Percentiles rank a stretch among this genome's conserved stretches.
These are phyloP conservation scores for Hypoxylon sp. DNA, from an alignment of 2,329 filamentous ascomycete species.

Conservation along the genomic window DNA sequence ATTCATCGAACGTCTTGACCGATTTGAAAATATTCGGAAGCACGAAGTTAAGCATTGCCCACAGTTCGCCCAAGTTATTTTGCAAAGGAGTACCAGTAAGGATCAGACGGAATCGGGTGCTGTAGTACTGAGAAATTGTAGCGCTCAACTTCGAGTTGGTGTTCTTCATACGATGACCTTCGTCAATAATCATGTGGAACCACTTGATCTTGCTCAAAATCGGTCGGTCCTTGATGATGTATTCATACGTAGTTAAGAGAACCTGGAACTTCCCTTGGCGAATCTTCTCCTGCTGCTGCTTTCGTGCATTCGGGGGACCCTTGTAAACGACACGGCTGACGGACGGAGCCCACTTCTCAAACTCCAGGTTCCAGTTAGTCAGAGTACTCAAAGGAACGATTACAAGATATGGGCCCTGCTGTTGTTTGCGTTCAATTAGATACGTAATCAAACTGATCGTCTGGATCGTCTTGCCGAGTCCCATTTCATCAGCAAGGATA, in stretches of 20 bases:
- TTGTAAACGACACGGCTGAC: slow-evolving; percentile 95
- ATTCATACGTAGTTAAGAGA: slow-evolving; percentile 96
- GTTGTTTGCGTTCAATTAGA: slow-evolving; percentile 94
- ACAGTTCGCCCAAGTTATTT: slow-evolving; percentile 96
- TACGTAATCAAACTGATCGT: slow-evolving; percentile 98
- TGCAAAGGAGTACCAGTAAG: slow-evolving; percentile 97
- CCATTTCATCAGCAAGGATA: slow-evolving; percentile 99
- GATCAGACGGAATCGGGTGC: slow-evolving; percentile 94
- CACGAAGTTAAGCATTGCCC: slow-evolving; percentile 98
- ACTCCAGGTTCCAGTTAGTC: slow-evolving; percentile 98
- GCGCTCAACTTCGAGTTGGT: slow-evolving; percentile 94
- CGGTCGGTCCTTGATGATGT: slow-evolving; percentile 98
- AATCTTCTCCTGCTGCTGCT: slow-evolving; percentile 92
- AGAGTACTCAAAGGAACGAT: slow-evolving; percentile 97
- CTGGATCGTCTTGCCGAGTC: slow-evolving; percentile 99
- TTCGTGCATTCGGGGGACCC: slow-evolving; percentile 88
- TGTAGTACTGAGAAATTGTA: slow-evolving; percentile 95
- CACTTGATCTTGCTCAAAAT: slow-evolving; percentile 98
- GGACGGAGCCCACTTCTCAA: slow-evolving; percentile 97
- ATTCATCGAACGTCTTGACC: slow-evolving; percentile 98
- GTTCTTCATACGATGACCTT: slow-evolving; percentile 99
- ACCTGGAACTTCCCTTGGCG: slow-evolving; percentile 97
- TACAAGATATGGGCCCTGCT: slow-evolving; percentile 92
- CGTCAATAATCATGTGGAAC: slow-evolving; percentile 99
- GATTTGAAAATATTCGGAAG: slow-evolving; percentile 99